Conservation (phyloP, 768 basidiomycete species). For the Boletus reticuloceps region DNA sequence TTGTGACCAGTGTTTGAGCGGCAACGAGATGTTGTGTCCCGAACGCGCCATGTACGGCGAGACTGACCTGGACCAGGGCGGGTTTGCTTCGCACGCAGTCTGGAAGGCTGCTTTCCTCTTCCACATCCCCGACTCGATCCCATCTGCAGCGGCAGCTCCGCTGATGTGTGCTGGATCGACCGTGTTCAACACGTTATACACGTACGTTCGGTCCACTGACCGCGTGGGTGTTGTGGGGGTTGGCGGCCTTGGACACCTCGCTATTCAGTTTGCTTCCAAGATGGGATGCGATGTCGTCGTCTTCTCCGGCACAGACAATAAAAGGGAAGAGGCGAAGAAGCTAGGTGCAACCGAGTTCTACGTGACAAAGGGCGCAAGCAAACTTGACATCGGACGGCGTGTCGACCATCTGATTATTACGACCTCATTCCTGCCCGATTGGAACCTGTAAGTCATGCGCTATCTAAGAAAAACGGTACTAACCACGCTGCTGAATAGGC, state of each 20-base stretch:
- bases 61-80: constrained; percentile 32
- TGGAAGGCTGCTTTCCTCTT: constrained; percentile 36
- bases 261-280: constrained; percentile 17
- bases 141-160: constrained; percentile 32
- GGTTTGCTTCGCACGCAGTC: constrained; percentile 34
- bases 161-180: constrained; percentile 39
- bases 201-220: constrained; percentile 28
- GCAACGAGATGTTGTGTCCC: constrained; percentile 30
- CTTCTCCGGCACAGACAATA: constrained; percentile 33
- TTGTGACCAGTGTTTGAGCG: constrained; percentile 34
- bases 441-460: constrained; percentile 25
- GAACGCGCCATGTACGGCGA: constrained; percentile 25
- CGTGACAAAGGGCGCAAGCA: constrained; percentile 22
- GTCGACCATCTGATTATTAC: constrained; percentile 34
- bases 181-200: constrained; percentile 27
- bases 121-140: constrained; percentile 30
- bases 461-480: neutral
- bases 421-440: constrained; percentile 26
- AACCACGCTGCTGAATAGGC: constrained; percentile 8
- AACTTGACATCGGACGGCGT: constrained; percentile 26
- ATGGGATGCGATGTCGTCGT: constrained; percentile 39
- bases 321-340: constrained; percentile 32
- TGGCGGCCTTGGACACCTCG: constrained; percentile 31
- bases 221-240: constrained; percentile 35
- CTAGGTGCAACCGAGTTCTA: constrained; percentile 38